Evolutionary conservation across 352 stramenopile species (phyloP).

Genomic region (Globisporangium perplexum): DNA sequence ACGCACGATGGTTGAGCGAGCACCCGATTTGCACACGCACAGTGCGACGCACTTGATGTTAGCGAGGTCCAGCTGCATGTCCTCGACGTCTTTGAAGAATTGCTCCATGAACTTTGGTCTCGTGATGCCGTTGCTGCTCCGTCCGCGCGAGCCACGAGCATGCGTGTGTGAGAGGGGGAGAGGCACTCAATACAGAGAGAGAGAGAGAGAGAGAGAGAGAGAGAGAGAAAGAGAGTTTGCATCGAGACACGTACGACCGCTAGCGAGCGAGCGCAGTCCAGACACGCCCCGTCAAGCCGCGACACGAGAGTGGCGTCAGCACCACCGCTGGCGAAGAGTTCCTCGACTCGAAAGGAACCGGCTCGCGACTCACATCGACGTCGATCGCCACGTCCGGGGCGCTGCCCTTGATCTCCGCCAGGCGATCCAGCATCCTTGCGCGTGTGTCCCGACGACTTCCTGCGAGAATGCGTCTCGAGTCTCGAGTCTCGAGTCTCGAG

Average conservation of each 20-base stretch:
- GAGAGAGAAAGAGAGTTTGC: background rate
- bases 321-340: background rate
- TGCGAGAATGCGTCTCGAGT: no score
- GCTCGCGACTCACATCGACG: conserved; percentile 35
- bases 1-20: background rate
- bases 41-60: conserved; percentile 62
- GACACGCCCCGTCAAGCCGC: no score
- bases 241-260: conserved; percentile 2
- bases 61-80: conserved; percentile 91
- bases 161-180: no score
- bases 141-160: background rate
- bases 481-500: no score
- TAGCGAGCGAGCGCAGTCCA: background rate
- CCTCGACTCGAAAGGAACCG: background rate
- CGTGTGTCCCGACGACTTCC: no score
- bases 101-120: conserved; percentile 91
- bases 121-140: conserved; percentile 33
- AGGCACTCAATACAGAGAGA: background rate
- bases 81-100: conserved; percentile 95
- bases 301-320: background rate
- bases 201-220: no score
- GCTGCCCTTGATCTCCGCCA: conserved; percentile 70
- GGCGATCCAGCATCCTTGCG: conserved; percentile 63
- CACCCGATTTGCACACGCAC: background rate
- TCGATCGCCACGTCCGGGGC: conserved; percentile 46